phyloP scores from a whole-genome alignment of 169 alveolate genomes.

The Blepharisma undulans region DNA sequence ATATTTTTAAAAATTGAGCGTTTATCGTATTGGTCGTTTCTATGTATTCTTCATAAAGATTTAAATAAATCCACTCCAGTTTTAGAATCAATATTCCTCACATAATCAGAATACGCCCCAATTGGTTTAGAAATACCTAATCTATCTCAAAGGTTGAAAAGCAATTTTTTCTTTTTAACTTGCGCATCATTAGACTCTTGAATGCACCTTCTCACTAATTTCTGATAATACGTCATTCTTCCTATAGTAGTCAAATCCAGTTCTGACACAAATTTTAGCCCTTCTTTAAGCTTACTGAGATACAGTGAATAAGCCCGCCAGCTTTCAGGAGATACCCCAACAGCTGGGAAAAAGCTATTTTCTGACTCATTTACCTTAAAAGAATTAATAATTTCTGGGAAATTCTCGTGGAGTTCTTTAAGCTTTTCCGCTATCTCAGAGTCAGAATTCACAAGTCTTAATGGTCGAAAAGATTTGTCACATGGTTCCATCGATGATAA shows the following conservation, averaged over 20 bases:
- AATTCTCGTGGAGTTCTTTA: background rate
- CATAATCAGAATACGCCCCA: constrained; percentile 29
- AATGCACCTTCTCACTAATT: background rate
- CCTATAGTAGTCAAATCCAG: background rate
- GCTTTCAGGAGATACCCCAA: background rate
- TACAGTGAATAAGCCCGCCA: background rate
- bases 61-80: constrained; percentile 2
- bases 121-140: constrained; percentile 5
- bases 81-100: background rate
- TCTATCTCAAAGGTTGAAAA: constrained; percentile 16
- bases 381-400: background rate
- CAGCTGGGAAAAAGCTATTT: background rate
- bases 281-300: background rate
- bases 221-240: background rate
- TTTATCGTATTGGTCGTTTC: background rate
- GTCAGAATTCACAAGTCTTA: background rate
- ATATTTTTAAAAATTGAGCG: constrained; percentile 5
- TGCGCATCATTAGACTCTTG: constrained; percentile 6
- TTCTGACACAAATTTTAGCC: background rate
- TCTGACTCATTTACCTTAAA: background rate
- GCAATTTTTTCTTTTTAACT: background rate
- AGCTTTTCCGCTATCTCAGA: background rate
- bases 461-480: background rate
- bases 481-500: constrained; percentile 26
- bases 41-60: background rate